These are phyloP conservation scores for Phyllosticta paracitricarpa DNA, from an alignment of 2,329 filamentous ascomycete species.

Conservation along the genomic window DNA sequence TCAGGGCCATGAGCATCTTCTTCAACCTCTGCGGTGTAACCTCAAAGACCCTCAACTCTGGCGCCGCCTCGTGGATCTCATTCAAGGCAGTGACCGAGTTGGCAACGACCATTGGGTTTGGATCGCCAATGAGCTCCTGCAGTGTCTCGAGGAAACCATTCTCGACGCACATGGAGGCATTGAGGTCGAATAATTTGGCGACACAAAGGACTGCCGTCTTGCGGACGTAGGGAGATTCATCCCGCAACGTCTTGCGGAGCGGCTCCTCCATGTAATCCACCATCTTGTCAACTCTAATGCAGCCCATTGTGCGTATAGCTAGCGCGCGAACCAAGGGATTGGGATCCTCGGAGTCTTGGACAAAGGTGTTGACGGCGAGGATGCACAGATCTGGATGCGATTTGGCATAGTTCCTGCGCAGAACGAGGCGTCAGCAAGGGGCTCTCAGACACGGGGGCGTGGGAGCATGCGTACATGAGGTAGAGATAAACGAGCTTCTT, in stretches of 20 bases:
- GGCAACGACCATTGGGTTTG: slow-evolving; percentile 98
- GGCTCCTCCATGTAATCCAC: slow-evolving; percentile 99
- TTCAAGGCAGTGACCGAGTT: slow-evolving; percentile 91
- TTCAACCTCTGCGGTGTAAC: slow-evolving; percentile 78
- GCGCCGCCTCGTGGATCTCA: slow-evolving; percentile 82
- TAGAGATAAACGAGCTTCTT: slow-evolving; percentile 99
- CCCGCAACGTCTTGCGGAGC: slow-evolving; percentile 84
- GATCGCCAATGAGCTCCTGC: slow-evolving; percentile 92
- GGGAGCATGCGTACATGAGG: slow-evolving; percentile 59
- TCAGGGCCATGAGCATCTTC: slow-evolving; percentile 91
- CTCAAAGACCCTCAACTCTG: slow-evolving; percentile 77
- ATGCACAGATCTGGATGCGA: slow-evolving; percentile 98
- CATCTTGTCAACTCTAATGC: slow-evolving; percentile 98
- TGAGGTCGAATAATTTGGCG: slow-evolving; percentile 93
- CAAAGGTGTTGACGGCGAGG: slow-evolving; percentile 96
- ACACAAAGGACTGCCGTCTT: slow-evolving; percentile 98
- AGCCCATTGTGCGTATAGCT: slow-evolving; percentile 96
- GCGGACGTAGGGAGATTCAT: slow-evolving; percentile 95
- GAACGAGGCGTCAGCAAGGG: slow-evolving; percentile 10
- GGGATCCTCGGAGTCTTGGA: slow-evolving; percentile 97
- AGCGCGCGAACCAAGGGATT: slow-evolving; percentile 92
- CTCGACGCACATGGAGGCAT: slow-evolving; percentile 84
- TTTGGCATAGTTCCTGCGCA: slow-evolving; percentile 89
- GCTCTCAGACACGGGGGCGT: neutral
- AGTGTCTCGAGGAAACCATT: slow-evolving; percentile 91